Percentiles rank a stretch among this genome's conserved stretches.
Evolutionary conservation across 2,329 filamentous ascomycete genomes (phyloP).

Genomic region (Aspergillus tubingensis): DNA sequence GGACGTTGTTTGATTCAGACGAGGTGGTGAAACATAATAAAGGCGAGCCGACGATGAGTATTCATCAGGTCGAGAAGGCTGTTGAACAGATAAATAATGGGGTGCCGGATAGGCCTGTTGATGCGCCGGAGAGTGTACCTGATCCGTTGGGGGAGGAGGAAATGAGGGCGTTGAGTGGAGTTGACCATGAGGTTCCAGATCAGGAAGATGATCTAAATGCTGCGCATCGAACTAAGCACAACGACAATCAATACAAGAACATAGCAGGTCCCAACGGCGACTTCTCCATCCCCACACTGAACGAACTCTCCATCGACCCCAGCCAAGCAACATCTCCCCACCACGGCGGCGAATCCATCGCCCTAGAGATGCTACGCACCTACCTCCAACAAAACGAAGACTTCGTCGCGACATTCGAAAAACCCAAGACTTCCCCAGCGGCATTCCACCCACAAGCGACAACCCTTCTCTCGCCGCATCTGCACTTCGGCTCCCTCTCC

Average conservation of each 20-base stretch:
- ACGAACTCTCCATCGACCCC: constrained; percentile 67
- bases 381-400: constrained; percentile 62
- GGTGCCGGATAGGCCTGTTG: constrained; percentile 61
- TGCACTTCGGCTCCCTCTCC: constrained; percentile 75
- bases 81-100: constrained; percentile 60
- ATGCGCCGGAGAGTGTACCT: constrained; percentile 61
- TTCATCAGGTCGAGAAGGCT: constrained; percentile 65
- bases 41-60: constrained; percentile 74
- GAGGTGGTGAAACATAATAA: constrained; percentile 65
- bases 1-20: constrained; percentile 74
- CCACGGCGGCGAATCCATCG: constrained; percentile 69
- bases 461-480: constrained; percentile 70
- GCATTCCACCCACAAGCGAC: constrained; percentile 73
- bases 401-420: constrained; percentile 73
- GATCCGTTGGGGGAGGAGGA: constrained; percentile 58
- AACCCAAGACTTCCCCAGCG: constrained; percentile 73
- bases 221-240: constrained; percentile 50
- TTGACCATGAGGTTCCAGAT: constrained; percentile 51
- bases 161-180: constrained; percentile 41
- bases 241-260: constrained; percentile 60
- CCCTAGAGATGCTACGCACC: constrained; percentile 59
- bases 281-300: constrained; percentile 70
- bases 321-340: constrained; percentile 63
- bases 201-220: constrained; percentile 62
- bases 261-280: constrained; percentile 69